phyloP scores from a whole-genome alignment of 495 filamentous ascomycete genomes.

The Daldinia childiae region DNA sequence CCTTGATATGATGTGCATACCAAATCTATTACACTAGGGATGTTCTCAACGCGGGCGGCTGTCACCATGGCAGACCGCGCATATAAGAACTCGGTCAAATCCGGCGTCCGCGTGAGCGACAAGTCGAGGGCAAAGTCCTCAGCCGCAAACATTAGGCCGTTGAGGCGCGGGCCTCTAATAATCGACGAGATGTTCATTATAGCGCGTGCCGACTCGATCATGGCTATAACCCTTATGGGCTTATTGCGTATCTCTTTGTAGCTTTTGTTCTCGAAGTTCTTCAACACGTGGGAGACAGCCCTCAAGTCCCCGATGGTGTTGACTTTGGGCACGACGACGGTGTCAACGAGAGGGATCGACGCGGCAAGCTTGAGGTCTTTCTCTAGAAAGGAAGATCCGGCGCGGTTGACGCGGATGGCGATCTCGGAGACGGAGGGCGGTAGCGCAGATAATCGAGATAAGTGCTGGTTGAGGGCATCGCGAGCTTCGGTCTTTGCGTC shows the following conservation, averaged over 20 bases:
- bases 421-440: slow-evolving; percentile 70
- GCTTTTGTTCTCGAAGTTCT: slow-evolving; percentile 62
- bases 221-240: slow-evolving; percentile 75
- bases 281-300: slow-evolving; percentile 6
- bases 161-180: slow-evolving; percentile 71
- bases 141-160: slow-evolving; percentile 88
- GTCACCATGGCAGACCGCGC: slow-evolving; percentile 87
- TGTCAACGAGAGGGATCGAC: slow-evolving; percentile 42
- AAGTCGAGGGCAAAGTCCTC: slow-evolving; percentile 95
- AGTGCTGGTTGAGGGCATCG: slow-evolving; percentile 63
- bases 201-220: slow-evolving; percentile 86
- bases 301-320: slow-evolving; percentile 25
- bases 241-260: slow-evolving; percentile 67
- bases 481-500: slow-evolving; percentile 68
- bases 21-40: slow-evolving; percentile 85
- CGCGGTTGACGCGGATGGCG: slow-evolving; percentile 87
- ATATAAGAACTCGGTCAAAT: slow-evolving; percentile 84
- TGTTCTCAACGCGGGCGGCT: slow-evolving; percentile 74
- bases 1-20: slow-evolving; percentile 87
- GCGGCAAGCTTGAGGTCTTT: slow-evolving; percentile 79
- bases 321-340: slow-evolving; percentile 56
- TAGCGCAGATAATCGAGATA: slow-evolving; percentile 31
- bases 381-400: slow-evolving; percentile 75
- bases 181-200: slow-evolving; percentile 79
- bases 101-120: slow-evolving; percentile 80